Evolutionary conservation across 139 green algal species (phyloP), one percentile per base, ranked within the genome.

Genomic region (Chlamydomonas sphaeroides): DNA sequence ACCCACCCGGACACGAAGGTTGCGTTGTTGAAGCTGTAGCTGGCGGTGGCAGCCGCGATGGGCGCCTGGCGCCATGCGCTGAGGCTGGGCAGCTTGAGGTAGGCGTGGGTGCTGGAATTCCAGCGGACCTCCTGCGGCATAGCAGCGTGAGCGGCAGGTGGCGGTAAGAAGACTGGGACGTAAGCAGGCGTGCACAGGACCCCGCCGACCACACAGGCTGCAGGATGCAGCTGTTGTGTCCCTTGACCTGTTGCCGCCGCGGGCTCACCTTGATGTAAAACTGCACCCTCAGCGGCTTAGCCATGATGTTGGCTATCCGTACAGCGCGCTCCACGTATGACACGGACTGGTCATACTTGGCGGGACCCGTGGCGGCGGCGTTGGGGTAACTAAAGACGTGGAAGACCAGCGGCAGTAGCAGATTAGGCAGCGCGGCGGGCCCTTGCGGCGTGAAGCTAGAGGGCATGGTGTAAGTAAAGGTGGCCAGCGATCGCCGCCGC

Each of bases 241-340:
- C n/a, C n/a, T n/a, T n/a, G n/a, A 62, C 61, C 18, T 53, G 45
- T 53, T 14, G 11, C 45, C 45, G 45, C 10, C 45, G 45, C 45
- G 14, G 10, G 45, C 45, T 53, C 45, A 65, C 75, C 75, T 82
- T 66, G 39, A 63, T 63, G 41, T 32, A 72, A 33, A 65, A 82
- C 62, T 82, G 75, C 28, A 82, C 49, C 41, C 72, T 72, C 21
- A 23, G 36, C 11, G 75, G 75, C n/a, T 65, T 65, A 41, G 61
- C 61, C 75, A 71, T 72, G 51, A 45, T 38, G 57, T 82, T 82
- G 18, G 45, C 41, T 1, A 61, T 14, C 20, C n/a, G 41, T 1
- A 80, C 59, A 28, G 61, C 10, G 14, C 73, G 57, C 17, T 80
- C 4, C 28, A 61, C 3, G 73, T 68, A 80, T 2, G 26, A 20